These are phyloP conservation scores for Calonectria naviculata DNA, from an alignment of 2,329 filamentous ascomycete genomes.

Conservation along the genomic window DNA sequence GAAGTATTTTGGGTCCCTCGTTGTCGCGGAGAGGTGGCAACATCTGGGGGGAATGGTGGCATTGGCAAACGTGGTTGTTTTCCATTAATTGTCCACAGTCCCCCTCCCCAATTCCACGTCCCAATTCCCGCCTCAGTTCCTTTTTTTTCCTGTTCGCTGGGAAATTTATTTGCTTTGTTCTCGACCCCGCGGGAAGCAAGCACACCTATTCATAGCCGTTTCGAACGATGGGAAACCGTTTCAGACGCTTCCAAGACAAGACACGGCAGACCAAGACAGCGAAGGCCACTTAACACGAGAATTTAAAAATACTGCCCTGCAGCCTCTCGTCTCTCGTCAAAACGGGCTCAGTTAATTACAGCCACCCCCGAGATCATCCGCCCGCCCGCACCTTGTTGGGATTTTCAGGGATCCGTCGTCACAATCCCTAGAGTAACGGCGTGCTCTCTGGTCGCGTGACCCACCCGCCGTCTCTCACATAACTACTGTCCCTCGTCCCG, in stretches of 20 bases:
- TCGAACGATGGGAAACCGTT: constrained; percentile 20
- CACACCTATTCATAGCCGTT: constrained; percentile 10
- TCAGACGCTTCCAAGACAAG: constrained; percentile 21
- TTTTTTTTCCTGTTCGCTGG: neutral
- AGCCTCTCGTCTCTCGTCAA: neutral
- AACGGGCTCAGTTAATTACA: neutral
- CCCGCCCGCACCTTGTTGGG: constrained; percentile 31
- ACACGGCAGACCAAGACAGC: neutral
- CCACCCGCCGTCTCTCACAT: constrained; percentile 31
- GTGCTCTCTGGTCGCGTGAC: constrained; percentile 41
- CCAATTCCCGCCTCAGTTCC: too few species aligned
- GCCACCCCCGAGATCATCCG: constrained; percentile 20
- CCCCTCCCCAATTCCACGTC: neutral
- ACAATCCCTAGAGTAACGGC: constrained; percentile 29
- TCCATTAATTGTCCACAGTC: constrained; percentile 3
- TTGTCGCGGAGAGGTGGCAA: constrained; percentile 12
- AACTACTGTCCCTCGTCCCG: constrained; percentile 11
- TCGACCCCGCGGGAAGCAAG: constrained; percentile 32
- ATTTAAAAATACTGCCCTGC: neutral
- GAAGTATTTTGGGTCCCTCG: neutral
- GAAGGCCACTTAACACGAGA: neutral
- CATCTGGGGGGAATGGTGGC: constrained; percentile 4
- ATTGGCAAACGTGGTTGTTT: neutral
- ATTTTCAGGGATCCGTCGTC: constrained; percentile 9
- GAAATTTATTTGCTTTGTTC: neutral